A percentile compares a stretch with the other conserved stretches of the same genome.
These are phyloP conservation scores for Chaetomiaceae sp. DNA, from an alignment of 2,329 filamentous ascomycete species.

Conservation along the genomic window DNA sequence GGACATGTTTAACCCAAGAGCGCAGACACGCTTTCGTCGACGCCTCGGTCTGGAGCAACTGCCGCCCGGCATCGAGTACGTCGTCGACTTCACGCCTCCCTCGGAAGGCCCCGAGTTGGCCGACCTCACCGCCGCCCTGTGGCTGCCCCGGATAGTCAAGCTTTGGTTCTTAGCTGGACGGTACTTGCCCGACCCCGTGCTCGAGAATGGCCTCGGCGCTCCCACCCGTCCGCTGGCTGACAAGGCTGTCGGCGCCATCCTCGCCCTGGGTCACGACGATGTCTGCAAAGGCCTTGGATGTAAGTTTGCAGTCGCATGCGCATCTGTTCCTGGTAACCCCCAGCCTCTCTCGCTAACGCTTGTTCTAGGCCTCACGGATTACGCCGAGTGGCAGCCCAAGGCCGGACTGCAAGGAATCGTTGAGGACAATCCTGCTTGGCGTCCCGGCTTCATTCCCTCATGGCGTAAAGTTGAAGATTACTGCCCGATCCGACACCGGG, in stretches of 20 bases:
- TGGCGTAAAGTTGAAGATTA: conserved; percentile 52
- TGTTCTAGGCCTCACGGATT: conserved; percentile 14
- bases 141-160: conserved; percentile 51
- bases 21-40: conserved; percentile 39
- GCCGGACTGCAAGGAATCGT: conserved; percentile 13
- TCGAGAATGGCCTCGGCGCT: conserved; percentile 18
- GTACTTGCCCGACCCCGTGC: conserved; percentile 18
- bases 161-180: conserved; percentile 34
- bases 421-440: conserved; percentile 2
- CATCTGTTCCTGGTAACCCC: neutral
- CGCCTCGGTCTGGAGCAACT: conserved; percentile 35
- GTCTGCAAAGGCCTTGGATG: conserved; percentile 21
- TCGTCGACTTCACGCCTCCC: conserved; percentile 61
- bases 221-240: conserved; percentile 32
- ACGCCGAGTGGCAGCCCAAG: conserved; percentile 19
- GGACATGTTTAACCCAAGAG: conserved; percentile 40
- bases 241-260: conserved; percentile 32
- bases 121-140: conserved; percentile 27
- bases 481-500: conserved; percentile 58
- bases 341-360: conserved; percentile 6
- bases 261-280: conserved; percentile 49
- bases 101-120: conserved; percentile 57
- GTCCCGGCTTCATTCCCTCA: conserved; percentile 21
- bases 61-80: conserved; percentile 47
- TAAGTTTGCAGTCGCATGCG: conserved; percentile 18